Percentiles rank a stretch among this genome's conserved stretches.
Conservation (phyloP, 495 filamentous ascomycete species). For the Hamigera avellanea region DNA sequence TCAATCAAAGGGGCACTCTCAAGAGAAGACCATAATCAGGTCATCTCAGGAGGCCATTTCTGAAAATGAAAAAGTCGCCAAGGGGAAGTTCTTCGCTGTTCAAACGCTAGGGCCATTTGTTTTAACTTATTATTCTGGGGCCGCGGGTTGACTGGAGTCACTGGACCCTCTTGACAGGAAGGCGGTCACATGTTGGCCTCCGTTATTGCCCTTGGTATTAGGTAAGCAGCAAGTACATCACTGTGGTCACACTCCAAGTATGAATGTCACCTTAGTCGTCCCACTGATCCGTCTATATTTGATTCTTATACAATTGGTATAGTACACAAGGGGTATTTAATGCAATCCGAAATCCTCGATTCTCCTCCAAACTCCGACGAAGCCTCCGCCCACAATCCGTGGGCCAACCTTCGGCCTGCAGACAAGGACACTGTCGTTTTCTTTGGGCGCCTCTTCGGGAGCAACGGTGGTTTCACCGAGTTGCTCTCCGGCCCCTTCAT, state of each 20-base stretch:
- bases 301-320: too few relatives aligned
- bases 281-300: too few relatives aligned
- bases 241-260: too few relatives aligned
- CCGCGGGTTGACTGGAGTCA: too few relatives aligned
- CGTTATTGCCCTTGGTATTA: too few relatives aligned
- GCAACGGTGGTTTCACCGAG: not conserved
- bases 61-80: conserved; percentile 1
- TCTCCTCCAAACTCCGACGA: conserved; percentile 55
- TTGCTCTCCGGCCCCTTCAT: conserved; percentile 1
- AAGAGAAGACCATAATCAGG: conserved; percentile 21
- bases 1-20: conserved; percentile 8
- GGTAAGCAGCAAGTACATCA: too few relatives aligned
- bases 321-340: not conserved
- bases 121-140: not conserved
- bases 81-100: not conserved
- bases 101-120: not conserved
- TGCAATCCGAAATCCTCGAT: conserved; percentile 21
- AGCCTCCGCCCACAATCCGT: conserved; percentile 54
- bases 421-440: conserved; percentile 42
- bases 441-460: conserved; percentile 8
- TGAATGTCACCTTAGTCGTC: too few relatives aligned
- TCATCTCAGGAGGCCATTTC: conserved; percentile 15
- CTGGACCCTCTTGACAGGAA: too few relatives aligned
- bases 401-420: conserved; percentile 60
- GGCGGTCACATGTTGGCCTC: conserved; percentile 5